Evolutionary conservation across 2,329 filamentous ascomycete species (phyloP).

Genomic region (Fusarium sacchari): DNA sequence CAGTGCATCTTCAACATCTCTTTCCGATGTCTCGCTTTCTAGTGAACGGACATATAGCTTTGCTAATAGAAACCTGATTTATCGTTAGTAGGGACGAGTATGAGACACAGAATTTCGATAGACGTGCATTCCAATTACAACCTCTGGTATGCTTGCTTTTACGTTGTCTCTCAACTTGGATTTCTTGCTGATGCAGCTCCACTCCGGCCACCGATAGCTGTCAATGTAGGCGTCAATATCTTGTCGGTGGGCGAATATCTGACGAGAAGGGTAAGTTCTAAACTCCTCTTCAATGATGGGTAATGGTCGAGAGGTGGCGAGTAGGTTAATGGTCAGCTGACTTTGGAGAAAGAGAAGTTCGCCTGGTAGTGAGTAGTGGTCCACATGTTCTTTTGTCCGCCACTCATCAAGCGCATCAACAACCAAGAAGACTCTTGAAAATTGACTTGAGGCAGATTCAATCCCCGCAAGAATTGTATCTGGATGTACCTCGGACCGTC

Average conservation of each 20-base stretch:
- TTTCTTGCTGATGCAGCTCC: background rate
- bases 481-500: accelerated
- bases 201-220: background rate
- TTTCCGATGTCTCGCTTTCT: accelerated
- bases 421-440: background rate
- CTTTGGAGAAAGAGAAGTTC: background rate
- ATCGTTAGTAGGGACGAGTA: too few relatives aligned
- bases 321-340: background rate
- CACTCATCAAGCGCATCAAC: background rate
- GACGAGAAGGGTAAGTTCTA: accelerated
- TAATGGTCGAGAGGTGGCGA: accelerated
- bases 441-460: accelerated
- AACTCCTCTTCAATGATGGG: background rate
- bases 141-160: too few relatives aligned
- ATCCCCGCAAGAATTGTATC: accelerated
- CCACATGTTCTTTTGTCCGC: accelerated
- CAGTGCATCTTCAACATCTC: accelerated
- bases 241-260: accelerated
- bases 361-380: background rate
- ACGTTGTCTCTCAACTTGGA: too few relatives aligned
- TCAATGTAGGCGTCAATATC: background rate
- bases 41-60: background rate
- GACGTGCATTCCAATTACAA: too few relatives aligned
- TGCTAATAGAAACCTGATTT: background rate
- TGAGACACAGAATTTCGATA: too few relatives aligned